Percentiles rank a stretch among this genome's conserved stretches.
phyloP scores from a whole-genome alignment of 148 eudicot species.

The Silene latifolia region DNA sequence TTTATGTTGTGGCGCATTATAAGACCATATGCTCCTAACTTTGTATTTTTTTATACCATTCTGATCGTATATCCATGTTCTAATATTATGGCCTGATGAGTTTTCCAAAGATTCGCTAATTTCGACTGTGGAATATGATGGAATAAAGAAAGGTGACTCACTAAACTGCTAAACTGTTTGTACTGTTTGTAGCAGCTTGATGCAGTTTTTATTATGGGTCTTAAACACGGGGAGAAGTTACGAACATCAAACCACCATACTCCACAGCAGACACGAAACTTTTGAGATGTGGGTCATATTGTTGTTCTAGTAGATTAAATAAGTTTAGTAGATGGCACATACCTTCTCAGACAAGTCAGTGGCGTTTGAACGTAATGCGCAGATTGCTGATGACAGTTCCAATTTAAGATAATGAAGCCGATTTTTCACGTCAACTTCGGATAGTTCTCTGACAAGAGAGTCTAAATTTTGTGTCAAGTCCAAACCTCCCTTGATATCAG shows the following conservation, averaged over 20 bases:
- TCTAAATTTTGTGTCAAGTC: constrained; percentile 19
- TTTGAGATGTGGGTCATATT: neutral
- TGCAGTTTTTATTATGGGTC: neutral
- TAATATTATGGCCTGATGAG: neutral
- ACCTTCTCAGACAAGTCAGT: constrained; percentile 32
- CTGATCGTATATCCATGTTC: neutral
- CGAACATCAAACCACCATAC: neutral
- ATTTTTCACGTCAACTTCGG: constrained; percentile 35
- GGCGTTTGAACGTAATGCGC: constrained; percentile 49
- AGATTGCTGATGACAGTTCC: constrained; percentile 69
- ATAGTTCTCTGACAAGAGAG: constrained; percentile 15
- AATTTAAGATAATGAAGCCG: constrained; percentile 66
- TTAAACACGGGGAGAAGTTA: neutral
- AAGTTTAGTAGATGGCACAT: neutral
- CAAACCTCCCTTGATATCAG: constrained; percentile 29
- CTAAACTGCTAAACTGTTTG: neutral
- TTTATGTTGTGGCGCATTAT: neutral
- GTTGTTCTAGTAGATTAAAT: neutral
- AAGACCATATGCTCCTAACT: neutral
- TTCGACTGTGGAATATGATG: neutral
- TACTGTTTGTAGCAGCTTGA: no score
- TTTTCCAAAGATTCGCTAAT: neutral
- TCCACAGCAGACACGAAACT: neutral
- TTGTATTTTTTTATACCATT: neutral
- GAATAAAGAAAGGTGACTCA: neutral